Percentiles rank a stretch among this genome's conserved stretches.
Conservation (phyloP, 495 filamentous ascomycete genomes). For the Xylaria scruposa region DNA sequence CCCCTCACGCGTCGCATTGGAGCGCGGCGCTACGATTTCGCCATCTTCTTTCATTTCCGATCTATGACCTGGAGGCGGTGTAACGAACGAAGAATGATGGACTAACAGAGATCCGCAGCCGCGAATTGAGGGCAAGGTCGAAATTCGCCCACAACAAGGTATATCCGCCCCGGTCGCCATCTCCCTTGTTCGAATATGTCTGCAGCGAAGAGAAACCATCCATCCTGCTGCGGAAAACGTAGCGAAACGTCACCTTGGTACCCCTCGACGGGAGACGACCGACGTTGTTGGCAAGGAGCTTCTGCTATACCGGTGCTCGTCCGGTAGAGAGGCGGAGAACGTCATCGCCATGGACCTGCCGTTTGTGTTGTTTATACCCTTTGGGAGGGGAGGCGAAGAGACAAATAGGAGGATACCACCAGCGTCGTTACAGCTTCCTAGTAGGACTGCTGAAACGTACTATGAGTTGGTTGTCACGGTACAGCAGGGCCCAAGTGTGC, state of each 20-base stretch:
- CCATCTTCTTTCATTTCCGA: constrained; percentile 13
- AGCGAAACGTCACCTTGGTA: constrained; percentile 88
- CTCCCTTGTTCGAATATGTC: constrained; percentile 91
- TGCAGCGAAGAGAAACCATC: constrained; percentile 93
- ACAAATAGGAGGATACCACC: constrained; percentile 87
- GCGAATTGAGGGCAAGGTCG: constrained; percentile 96
- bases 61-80: constrained; percentile 19
- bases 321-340: constrained; percentile 82
- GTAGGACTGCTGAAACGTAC: constrained; percentile 90
- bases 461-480: constrained; percentile 97
- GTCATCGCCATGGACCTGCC: constrained; percentile 97
- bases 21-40: not conserved
- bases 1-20: not conserved
- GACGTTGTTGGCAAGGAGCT: constrained; percentile 96
- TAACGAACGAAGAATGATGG: not conserved
- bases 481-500: constrained; percentile 83
- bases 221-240: constrained; percentile 94
- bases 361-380: constrained; percentile 96
- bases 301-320: constrained; percentile 83
- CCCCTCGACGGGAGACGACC: constrained; percentile 87
- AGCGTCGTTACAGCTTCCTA: constrained; percentile 88
- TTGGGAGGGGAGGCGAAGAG: constrained; percentile 87
- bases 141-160: constrained; percentile 86
- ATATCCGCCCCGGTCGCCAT: constrained; percentile 86
- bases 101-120: constrained; percentile 63